A percentile compares a stretch with the other conserved stretches of the same genome.
Evolutionary conservation across 352 stramenopile species (phyloP).

Genomic region (Hyaloperonospora brassicae): DNA sequence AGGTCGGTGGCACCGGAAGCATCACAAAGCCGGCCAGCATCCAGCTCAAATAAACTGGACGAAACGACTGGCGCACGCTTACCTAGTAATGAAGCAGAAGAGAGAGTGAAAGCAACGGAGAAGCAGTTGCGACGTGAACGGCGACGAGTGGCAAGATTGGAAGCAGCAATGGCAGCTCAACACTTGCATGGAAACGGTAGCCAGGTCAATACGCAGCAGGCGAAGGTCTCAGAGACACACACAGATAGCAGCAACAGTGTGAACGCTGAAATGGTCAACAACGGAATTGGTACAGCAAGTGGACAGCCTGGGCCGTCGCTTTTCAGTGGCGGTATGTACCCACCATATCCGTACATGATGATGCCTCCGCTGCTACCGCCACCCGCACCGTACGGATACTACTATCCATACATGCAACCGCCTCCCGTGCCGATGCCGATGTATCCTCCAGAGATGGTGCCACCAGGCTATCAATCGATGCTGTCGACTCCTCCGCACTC

Average conservation of each 20-base stretch:
- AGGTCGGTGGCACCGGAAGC: slow-evolving; percentile 11
- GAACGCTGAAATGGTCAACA: slow-evolving; percentile 1
- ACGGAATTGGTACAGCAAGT: neutral
- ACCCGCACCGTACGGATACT: slow-evolving; percentile 30
- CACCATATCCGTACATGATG: slow-evolving; percentile 34
- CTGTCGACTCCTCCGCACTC: slow-evolving; percentile 17
- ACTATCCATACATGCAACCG: slow-evolving; percentile 33
- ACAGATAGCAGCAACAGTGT: slow-evolving; percentile 6
- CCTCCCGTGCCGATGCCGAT: slow-evolving; percentile 22
- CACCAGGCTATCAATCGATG: slow-evolving; percentile 19
- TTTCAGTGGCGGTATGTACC: slow-evolving; percentile 24
- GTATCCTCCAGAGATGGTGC: slow-evolving; percentile 25
- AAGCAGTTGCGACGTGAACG: slow-evolving; percentile 32
- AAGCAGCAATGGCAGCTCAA: slow-evolving; percentile 33
- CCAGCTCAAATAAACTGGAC: slow-evolving; percentile 4
- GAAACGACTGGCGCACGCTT: slow-evolving; percentile 8
- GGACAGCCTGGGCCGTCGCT: slow-evolving; percentile 7
- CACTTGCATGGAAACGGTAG: slow-evolving; percentile 11
- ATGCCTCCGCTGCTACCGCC: slow-evolving; percentile 19
- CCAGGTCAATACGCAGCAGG: slow-evolving; percentile 1
- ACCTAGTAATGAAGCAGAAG: slow-evolving; percentile 15
- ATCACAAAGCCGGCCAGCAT: slow-evolving; percentile 8
- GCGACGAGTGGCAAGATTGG: slow-evolving; percentile 28
- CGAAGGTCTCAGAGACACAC: slow-evolving; percentile 1
- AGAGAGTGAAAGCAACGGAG: slow-evolving; percentile 16